Evolutionary conservation across 805 yeast species (phyloP), one percentile per base, ranked within the genome.

Genomic region (Pichia cephalocereana): DNA sequence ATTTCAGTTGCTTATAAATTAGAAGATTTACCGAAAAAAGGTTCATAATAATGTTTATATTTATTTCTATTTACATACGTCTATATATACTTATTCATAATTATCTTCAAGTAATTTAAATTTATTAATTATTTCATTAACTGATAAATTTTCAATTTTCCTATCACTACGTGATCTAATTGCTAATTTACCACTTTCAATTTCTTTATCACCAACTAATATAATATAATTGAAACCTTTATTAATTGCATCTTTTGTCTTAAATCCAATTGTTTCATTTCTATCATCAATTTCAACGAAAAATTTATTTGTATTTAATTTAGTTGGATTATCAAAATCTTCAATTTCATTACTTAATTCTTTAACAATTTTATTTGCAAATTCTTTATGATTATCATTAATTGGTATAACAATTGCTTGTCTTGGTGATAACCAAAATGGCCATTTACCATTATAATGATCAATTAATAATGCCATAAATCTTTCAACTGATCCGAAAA

Each of bases 391-490:
- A 10, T 73, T 67, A 0, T 79, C 79, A 49, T 82, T 80, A 6
- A 89, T 80, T 1, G 99, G 97, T 7, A 93, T 72, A 2, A 93
- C 72, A 38, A 85, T 72, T 0, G 91, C 93, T 63, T 93, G 99
- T 52, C 95, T 74, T 8, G 98, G 97, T 54, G 83, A 87, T 41
- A 93, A 61, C 99, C 99, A 93, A 62, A 93, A 89, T 10, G 99
- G 99, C 98, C 98, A 93, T 56, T 83, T 82, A 0, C 98, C 99
- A 48, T 79, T 77, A 63, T 81, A 87, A 54, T 90, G 95, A 62
- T 93, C 98, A 46, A 93, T 80, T 51, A 93, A 70, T 50, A 93
- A 76, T 2, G 98, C 96, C 67, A 93, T 68, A 61, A 93, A 93
- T 58, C 99, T 73, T 64, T 93, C 99, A 9, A 93, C 72, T 0